Conservation (phyloP, 352 stramenopile genomes). For the Pythium angustatum region DNA sequence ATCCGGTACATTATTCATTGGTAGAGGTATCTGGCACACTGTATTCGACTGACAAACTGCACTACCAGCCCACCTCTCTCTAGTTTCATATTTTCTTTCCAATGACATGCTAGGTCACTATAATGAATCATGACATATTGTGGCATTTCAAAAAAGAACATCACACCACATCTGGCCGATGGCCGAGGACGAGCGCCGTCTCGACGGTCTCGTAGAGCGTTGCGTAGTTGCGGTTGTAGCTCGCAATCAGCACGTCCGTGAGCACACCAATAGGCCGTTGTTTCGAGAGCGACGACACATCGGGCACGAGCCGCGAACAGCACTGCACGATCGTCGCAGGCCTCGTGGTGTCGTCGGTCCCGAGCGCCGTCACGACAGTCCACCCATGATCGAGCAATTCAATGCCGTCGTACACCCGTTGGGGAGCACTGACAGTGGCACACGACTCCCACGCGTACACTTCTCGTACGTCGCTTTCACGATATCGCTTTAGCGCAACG, state of each 20-base stretch:
- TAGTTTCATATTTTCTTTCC: too few species aligned
- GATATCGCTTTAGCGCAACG: conserved; percentile 1
- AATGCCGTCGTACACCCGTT: neutral
- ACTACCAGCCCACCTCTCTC: too few species aligned
- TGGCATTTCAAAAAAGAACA: conserved; percentile 1
- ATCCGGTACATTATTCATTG: too few species aligned
- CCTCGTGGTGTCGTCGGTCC: neutral
- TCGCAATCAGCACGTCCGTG: conserved; percentile 10
- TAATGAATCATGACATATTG: too few species aligned
- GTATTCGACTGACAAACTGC: too few species aligned
- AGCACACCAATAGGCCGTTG: neutral
- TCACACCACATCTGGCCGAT: neutral
- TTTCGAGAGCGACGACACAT: neutral
- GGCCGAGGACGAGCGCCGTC: too few species aligned
- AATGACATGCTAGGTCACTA: too few species aligned
- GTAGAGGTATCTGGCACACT: too few species aligned
- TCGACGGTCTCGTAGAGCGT: conserved; percentile 11
- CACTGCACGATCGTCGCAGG: conserved; percentile 7
- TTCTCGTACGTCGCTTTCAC: neutral
- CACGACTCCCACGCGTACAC: conserved; percentile 15
- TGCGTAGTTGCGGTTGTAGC: conserved; percentile 14
- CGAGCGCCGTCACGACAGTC: neutral
- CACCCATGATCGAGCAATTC: conserved; percentile 7
- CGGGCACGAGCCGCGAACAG: neutral
- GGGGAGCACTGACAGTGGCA: neutral